Conservation (phyloP, 2,329 filamentous ascomycete species). For the Xylariales sp. region DNA sequence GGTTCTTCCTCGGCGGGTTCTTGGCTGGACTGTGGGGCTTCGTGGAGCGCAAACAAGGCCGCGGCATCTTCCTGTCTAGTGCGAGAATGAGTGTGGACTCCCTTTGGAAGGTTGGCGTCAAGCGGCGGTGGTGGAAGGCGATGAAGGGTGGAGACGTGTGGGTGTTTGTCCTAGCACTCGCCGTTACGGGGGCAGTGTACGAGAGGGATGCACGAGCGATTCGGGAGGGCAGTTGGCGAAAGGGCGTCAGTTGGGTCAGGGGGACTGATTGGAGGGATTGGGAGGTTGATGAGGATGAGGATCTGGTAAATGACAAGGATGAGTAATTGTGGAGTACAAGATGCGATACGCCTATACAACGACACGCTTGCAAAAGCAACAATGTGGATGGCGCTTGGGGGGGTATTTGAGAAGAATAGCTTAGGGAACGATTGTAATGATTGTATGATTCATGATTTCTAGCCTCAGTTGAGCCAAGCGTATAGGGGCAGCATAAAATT, state of each 20-base stretch:
- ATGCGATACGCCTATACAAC: too few relatives aligned
- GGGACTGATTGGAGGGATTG: constrained; percentile 75
- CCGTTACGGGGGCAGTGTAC: constrained; percentile 72
- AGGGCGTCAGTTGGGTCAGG: constrained; percentile 67
- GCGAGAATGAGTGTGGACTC: constrained; percentile 75
- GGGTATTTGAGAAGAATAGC: too few relatives aligned
- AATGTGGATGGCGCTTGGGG: too few relatives aligned
- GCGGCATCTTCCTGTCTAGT: constrained; percentile 72
- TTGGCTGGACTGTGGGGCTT: constrained; percentile 82
- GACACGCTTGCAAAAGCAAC: too few relatives aligned
- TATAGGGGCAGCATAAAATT: too few relatives aligned
- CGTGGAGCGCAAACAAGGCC: constrained; percentile 60
- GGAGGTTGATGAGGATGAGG: constrained; percentile 48
- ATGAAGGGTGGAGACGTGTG: constrained; percentile 78
- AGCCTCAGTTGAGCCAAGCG: too few relatives aligned
- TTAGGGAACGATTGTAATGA: too few relatives aligned
- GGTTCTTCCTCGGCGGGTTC: constrained; percentile 87
- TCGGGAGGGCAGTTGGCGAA: constrained; percentile 62
- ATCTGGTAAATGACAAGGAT: constrained; percentile 25
- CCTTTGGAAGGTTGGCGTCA: constrained; percentile 89
- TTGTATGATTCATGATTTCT: too few relatives aligned
- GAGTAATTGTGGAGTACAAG: too few relatives aligned
- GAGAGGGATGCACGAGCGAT: constrained; percentile 67
- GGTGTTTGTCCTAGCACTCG: constrained; percentile 75
- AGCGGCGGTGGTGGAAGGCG: constrained; percentile 82